Evolutionary conservation across 192 early-diverging fungal species (phyloP), one percentile per base, ranked within the genome.

Genomic region (Backusella liffmaniae): DNA sequence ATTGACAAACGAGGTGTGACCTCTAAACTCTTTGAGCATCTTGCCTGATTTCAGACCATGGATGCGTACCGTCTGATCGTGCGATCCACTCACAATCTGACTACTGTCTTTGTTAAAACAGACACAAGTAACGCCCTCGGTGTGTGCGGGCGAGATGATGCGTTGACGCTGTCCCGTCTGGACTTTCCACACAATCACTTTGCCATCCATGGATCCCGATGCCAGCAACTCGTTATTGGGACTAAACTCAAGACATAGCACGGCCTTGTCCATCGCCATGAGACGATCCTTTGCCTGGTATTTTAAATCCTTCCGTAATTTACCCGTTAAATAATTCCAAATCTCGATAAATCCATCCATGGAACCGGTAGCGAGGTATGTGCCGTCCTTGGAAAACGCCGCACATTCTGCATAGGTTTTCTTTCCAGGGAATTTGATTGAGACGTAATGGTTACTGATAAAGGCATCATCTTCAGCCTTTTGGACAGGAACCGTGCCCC

Each of bases 281-380:
- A 93, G 77, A 56, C 92, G 92, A 71, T 94, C 94, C 88, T 97
- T 93, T 0, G 91, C 90, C 80, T 99, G 97, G 81, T 97, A 99
- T 71, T 91, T 88, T 29, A 99, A 83, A 84, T 97, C 96, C 67
- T 85, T 92, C 36, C 95, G 84, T 23, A 96, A 85, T 78, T 97
- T 99, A 1, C 95, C 96, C 1, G 96, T 97, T 71, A 94, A 85
- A 72, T 90, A 92, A 74, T 97, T 96, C 96, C 95, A 99, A 15
- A 99, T 80, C 83, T 99, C 98, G 77, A 99, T 94, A 80, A 98
- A 95, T 1, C 98, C 98, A 86, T 98, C 98, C 42, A 89, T 83
- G 66, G 91, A 93, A 32, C 98, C 98, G 23, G 96, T 97, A 6
- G 87, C 95, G 18, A 99, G 78, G 44, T 87, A 93, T 62, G 93